Conservation (phyloP, 2,329 filamentous ascomycete species). For the Blastomyces percursus region DNA sequence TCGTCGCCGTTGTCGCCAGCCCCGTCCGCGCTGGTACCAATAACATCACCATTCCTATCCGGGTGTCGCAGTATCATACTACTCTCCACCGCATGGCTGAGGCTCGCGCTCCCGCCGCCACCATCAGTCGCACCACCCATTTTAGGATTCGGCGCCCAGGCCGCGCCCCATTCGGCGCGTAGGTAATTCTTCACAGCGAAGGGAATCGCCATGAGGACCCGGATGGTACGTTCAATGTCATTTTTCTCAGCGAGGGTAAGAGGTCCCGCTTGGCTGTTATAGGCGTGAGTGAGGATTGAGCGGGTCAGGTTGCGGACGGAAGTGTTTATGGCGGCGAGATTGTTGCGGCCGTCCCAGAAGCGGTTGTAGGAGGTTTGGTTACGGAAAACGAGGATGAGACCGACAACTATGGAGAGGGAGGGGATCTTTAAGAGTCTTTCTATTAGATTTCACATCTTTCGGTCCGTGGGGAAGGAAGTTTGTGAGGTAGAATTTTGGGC, state of each 20-base stretch:
- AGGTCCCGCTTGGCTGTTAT: slow-evolving; percentile 23
- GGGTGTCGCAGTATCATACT: not conserved
- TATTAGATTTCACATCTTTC: not conserved
- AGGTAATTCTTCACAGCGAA: slow-evolving; percentile 56
- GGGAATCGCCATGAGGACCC: slow-evolving; percentile 50
- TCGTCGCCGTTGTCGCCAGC: slow-evolving; percentile 9
- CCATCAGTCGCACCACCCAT: not conserved
- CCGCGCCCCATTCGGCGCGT: slow-evolving; percentile 49
- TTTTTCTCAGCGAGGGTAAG: slow-evolving; percentile 36
- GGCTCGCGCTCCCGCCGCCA: not conserved
- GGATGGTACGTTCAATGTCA: slow-evolving; percentile 49
- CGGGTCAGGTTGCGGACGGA: slow-evolving; percentile 49
- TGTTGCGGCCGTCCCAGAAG: slow-evolving; percentile 52
- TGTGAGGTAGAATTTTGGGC: slow-evolving; percentile 11
- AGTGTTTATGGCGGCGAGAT: slow-evolving; percentile 48
- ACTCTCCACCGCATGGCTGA: not conserved
- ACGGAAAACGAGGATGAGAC: slow-evolving; percentile 56
- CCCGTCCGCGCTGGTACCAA: not conserved
- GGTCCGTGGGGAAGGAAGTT: not conserved
- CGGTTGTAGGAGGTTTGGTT: slow-evolving; percentile 55
- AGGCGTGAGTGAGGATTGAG: slow-evolving; percentile 42
- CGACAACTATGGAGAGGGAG: slow-evolving; percentile 54
- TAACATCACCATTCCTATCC: not conserved
- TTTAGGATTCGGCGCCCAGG: slow-evolving; percentile 13
- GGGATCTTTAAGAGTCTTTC: slow-evolving; percentile 38